Evolutionary conservation across 495 filamentous ascomycete species (phyloP).

Genomic region (Penicillium coffeae): DNA sequence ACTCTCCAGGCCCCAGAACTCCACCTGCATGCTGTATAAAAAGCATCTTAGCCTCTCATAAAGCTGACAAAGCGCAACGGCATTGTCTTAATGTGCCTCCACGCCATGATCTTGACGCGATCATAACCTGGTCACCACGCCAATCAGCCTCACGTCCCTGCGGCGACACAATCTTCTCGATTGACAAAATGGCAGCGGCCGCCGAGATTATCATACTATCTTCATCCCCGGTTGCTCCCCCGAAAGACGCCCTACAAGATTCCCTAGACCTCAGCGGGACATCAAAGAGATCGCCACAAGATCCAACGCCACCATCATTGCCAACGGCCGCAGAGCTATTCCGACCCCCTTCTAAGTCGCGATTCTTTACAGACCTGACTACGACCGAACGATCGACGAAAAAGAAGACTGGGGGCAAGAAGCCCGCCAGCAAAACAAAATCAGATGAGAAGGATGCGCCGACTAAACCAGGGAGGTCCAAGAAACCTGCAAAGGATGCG

Average conservation of each 20-base stretch:
- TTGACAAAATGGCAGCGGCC: constrained; percentile 29
- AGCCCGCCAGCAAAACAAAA: background rate
- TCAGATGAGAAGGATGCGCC: constrained; percentile 1
- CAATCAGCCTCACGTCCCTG: background rate
- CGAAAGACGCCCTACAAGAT: constrained; percentile 15
- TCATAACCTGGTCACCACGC: background rate
- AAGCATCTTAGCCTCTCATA: too few species aligned
- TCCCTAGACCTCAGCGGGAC: constrained; percentile 9
- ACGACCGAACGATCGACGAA: constrained; percentile 6
- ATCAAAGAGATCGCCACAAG: constrained; percentile 15
- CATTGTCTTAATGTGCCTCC: too few species aligned
- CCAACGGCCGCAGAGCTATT: constrained; percentile 36
- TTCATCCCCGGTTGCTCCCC: constrained; percentile 35
- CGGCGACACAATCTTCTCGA: background rate
- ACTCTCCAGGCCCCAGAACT: too few species aligned
- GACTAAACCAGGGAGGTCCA: constrained; percentile 16
- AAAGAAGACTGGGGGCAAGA: constrained; percentile 11
- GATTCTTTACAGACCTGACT: constrained; percentile 22
- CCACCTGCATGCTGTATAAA: too few species aligned
- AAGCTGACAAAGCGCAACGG: background rate
- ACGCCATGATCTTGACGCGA: background rate
- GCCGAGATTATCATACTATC: constrained; percentile 36
- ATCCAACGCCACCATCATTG: constrained; percentile 26
- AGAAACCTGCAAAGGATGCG: constrained; percentile 12
- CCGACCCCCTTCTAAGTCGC: constrained; percentile 23